Base-by-base conservation (phyloP, 2,329 filamentous ascomycete species). In the Elsinoe australis region DNA sequence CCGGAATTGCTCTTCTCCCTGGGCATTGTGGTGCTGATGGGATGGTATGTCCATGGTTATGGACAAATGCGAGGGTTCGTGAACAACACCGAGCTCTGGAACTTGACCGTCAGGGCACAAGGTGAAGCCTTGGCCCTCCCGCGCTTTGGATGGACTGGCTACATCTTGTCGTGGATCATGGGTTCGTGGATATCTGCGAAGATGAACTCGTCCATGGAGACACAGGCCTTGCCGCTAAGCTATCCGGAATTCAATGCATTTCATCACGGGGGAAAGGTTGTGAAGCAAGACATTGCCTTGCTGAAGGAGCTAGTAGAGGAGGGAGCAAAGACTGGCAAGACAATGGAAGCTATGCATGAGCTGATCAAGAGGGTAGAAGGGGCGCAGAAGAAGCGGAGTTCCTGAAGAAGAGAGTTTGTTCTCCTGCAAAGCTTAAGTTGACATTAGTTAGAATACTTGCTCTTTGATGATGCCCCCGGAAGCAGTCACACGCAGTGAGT, bases 161-260 rank as follows among this genome's bases (percentile, higher is more conserved):
- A 41, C n/a, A 7, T 41, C 12, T 7, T 41, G 3, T 41, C 36
- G 1, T 41, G 19, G 19, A 28, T 41, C 36, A 41, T 41, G 19
- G 36, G 21, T 8, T 41, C 36, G 5, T 41, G 14, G 9, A 12
- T 28, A n/a, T 26, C 36, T 10, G 36, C 36, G 4, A 41, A 28
- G 9, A 15, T 41, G 17, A 24, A 41, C 10, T 15, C 18, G 26
- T 4, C 17, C 2, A 17, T 9, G 3, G 36, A 41, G 6, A 17
- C 9, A 7, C 12, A 26, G 5, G 19, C 36, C 3, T 14, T 15
- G 10, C 36, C 36, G 6, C n/a, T 41, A 3, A 5, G 7, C 12
- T 28, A 28, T 15, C 36, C 26, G n/a, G 36, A 41, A 8, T 41
- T 41, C 36, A 41, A 41, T 22, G 28, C 26, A n/a, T 41, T 28